phyloP scores from a whole-genome alignment of 1,284 basidiomycete genomes.

The Leccinum pachyderme region DNA sequence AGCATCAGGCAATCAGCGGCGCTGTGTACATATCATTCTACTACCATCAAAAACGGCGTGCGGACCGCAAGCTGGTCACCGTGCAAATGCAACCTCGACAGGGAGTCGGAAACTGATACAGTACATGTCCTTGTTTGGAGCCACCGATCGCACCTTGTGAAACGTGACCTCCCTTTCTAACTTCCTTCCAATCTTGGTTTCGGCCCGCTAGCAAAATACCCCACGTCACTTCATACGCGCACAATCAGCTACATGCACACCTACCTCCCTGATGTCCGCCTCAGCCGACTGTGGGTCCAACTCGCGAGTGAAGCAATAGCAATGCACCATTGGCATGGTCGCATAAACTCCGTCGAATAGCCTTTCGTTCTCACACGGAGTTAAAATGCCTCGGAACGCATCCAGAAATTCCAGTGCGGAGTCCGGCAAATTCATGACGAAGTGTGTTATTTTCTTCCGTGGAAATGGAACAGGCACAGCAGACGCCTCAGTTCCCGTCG shows the following conservation, averaged over 20 bases:
- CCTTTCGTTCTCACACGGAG: constrained; percentile 33
- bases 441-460: constrained; percentile 74
- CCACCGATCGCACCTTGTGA: constrained; percentile 88
- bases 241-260: constrained; percentile 23
- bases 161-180: constrained; percentile 57
- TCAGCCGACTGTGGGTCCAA: constrained; percentile 67
- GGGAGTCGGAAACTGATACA: constrained; percentile 92
- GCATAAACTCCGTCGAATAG: constrained; percentile 48
- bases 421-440: constrained; percentile 97
- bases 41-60: constrained; percentile 4
- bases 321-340: constrained; percentile 89
- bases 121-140: constrained; percentile 99
- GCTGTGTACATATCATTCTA: not conserved
- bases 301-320: constrained; percentile 95
- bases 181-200: constrained; percentile 58
- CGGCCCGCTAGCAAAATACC: constrained; percentile 61
- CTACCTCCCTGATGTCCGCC: constrained; percentile 77
- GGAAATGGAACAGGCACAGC: constrained; percentile 17
- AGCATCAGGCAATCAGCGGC: constrained; percentile 10
- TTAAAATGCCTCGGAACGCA: constrained; percentile 77
- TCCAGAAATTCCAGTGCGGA: constrained; percentile 89
- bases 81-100: constrained; percentile 47
- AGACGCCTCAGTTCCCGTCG: constrained; percentile 2
- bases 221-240: constrained; percentile 6
- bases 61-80: constrained; percentile 4